Percentiles rank a stretch among this genome's conserved stretches.
Evolutionary conservation across 225 moss, liverwort and hornwort genomes (phyloP).

Genomic region (Bryoerythrophyllum caledonicum): DNA sequence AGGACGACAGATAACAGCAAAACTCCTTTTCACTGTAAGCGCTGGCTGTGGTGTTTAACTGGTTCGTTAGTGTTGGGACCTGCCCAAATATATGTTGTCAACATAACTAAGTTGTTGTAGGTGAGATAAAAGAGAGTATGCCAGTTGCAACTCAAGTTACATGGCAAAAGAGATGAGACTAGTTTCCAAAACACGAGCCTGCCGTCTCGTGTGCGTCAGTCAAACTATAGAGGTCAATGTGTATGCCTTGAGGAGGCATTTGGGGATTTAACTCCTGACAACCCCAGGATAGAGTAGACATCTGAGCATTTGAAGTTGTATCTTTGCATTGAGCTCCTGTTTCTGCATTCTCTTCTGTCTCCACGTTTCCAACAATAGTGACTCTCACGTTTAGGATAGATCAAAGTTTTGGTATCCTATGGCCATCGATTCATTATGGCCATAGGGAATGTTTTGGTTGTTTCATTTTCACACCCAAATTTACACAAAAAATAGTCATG

Average conservation of each 20-base stretch:
- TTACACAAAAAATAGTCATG: no score
- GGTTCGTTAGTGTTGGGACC: constrained; percentile 15
- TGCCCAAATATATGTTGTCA: constrained; percentile 24
- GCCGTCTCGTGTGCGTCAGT: background rate
- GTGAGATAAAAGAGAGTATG: constrained; percentile 18
- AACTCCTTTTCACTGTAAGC: constrained; percentile 6
- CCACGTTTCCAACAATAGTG: constrained; percentile 9
- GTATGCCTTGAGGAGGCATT: constrained; percentile 18
- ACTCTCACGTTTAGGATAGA: background rate
- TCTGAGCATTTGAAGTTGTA: constrained; percentile 11
- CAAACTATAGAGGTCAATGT: constrained; percentile 16
- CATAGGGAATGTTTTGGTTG: no score
- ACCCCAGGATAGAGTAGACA: constrained; percentile 18
- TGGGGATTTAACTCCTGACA: constrained; percentile 32
- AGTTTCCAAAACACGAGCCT: constrained; percentile 8
- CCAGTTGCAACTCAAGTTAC: constrained; percentile 24
- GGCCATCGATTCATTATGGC: no score
- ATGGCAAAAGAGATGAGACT: constrained; percentile 12
- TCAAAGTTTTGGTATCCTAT: background rate
- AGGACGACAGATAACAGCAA: constrained; percentile 56
- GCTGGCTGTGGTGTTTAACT: constrained; percentile 22
- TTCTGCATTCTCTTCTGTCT: constrained; percentile 8
- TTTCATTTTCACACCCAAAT: no score
- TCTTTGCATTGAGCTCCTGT: constrained; percentile 24
- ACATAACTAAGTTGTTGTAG: constrained; percentile 19